Evolutionary conservation across 2,329 filamentous ascomycete species (phyloP).

Genomic region (Blumeria hordei): DNA sequence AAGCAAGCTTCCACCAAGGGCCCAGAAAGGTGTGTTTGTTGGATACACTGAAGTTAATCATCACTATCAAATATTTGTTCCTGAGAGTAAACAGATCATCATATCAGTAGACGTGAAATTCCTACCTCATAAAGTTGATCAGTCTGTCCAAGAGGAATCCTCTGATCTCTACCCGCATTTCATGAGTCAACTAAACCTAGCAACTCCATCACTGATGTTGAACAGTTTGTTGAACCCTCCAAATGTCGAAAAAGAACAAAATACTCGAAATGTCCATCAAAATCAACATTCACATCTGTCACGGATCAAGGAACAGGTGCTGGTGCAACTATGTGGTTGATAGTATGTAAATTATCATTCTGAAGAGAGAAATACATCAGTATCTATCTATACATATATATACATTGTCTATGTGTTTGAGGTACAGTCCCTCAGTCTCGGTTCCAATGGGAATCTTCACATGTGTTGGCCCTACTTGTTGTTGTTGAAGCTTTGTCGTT

Average conservation of each 20-base stretch:
- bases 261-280: background rate
- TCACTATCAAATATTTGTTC: background rate
- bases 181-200: background rate
- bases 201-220: background rate
- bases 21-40: background rate
- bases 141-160: background rate
- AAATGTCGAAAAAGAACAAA: background rate
- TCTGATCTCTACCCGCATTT: background rate
- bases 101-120: background rate
- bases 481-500: too few species aligned
- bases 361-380: too few species aligned
- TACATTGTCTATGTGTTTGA: too few species aligned
- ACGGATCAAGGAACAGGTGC: too few species aligned
- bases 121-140: background rate
- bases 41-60: background rate
- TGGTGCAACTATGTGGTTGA: too few species aligned
- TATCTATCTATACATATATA: too few species aligned
- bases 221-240: background rate
- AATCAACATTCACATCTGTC: background rate
- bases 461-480: too few species aligned
- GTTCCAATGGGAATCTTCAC: too few species aligned
- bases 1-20: background rate
- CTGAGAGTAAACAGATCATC: background rate
- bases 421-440: too few species aligned
- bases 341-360: too few species aligned